Evolutionary conservation across 2,329 filamentous ascomycete species (phyloP), one percentile per base, ranked within the genome.

Genomic region (Parasarocladium wereldwijsianum): DNA sequence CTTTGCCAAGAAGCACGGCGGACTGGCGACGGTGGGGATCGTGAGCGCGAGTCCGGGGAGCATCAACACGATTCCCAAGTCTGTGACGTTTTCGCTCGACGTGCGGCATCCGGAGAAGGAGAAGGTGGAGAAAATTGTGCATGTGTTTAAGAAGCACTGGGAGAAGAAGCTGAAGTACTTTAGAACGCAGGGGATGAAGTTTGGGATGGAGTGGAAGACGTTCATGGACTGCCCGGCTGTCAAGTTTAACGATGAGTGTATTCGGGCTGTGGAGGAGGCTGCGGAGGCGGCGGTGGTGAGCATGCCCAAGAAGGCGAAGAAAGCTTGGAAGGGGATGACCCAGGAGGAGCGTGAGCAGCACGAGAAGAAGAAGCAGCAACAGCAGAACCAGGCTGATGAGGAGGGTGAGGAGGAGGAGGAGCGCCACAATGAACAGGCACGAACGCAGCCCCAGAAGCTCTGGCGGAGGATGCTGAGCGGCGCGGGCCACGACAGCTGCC

Each of bases 41-140:
- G 9, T 54, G n/a, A 37, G 39, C n/a, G 40, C 39, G n/a, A 42
- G 38, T 18, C 73, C 70, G 0, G 73, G 72, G 6, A 87, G 30
- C 75, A 74, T 75, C 9, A 82, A 83, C 46, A 82, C 77, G 0
- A 68, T 82, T 1, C 71, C 76, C 0, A 71, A 73, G 1, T 49
- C 57, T n/a, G 75, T 79, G 6, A 62, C 57, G 18, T 80, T 80
- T 50, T 73, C 64, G 9, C 60, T 81, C 5, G 76, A 82, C 41
- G 67, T 81, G 28, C 66, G 76, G 17, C 61, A 69, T 0, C 62
- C 64, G 54, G 64, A 23, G 64, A 76, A 40, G 51, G 53, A 10
- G 58, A 60, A 1, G 62, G 80, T 1, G 53, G 62, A 3, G 47
- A 52, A 10, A 76, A 37, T 4, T n/a, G n/a, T n/a, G n/a, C n/a